phyloP scores from a whole-genome alignment of 2,329 filamentous ascomycete genomes.

The Nigrograna mackinnonii region DNA sequence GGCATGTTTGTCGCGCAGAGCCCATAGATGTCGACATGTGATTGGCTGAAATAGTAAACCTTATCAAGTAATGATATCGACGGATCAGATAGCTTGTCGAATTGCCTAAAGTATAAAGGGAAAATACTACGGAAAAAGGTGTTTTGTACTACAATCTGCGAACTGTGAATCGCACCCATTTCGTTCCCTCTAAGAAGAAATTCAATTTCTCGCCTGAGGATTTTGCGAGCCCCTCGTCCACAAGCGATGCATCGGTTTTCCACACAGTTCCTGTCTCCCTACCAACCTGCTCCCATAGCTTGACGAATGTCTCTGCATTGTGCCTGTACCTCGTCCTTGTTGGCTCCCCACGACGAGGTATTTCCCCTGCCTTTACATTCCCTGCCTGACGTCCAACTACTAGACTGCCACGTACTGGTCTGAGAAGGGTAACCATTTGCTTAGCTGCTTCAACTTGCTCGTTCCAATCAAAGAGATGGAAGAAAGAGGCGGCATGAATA shows the following conservation, averaged over 20 bases:
- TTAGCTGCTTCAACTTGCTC: conserved; percentile 42
- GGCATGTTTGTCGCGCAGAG: conserved; percentile 1
- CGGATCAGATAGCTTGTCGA: not conserved
- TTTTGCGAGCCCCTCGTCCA: conserved; percentile 20
- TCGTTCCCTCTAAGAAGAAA: conserved; percentile 26
- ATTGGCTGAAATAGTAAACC: conserved; percentile 2
- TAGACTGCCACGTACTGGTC: conserved; percentile 34
- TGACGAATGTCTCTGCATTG: conserved; percentile 38
- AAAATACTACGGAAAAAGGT: not conserved
- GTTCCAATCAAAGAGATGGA: conserved; percentile 49
- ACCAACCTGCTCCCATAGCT: conserved; percentile 44
- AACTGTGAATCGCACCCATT: conserved; percentile 27
- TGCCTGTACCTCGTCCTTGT: conserved; percentile 37
- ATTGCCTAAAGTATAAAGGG: not conserved
- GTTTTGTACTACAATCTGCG: conserved; percentile 18
- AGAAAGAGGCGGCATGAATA: conserved; percentile 45
- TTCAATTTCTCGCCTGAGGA: not conserved
- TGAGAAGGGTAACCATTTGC: conserved; percentile 35
- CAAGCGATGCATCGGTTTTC: conserved; percentile 33
- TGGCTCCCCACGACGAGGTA: conserved; percentile 15
- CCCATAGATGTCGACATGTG: no score
- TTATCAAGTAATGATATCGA: not conserved
- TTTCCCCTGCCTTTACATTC: conserved; percentile 28
- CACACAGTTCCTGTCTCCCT: conserved; percentile 41
- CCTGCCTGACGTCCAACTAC: conserved; percentile 46